Conservation (phyloP, 2,329 filamentous ascomycete species). For the Penicillium verrucosum region DNA sequence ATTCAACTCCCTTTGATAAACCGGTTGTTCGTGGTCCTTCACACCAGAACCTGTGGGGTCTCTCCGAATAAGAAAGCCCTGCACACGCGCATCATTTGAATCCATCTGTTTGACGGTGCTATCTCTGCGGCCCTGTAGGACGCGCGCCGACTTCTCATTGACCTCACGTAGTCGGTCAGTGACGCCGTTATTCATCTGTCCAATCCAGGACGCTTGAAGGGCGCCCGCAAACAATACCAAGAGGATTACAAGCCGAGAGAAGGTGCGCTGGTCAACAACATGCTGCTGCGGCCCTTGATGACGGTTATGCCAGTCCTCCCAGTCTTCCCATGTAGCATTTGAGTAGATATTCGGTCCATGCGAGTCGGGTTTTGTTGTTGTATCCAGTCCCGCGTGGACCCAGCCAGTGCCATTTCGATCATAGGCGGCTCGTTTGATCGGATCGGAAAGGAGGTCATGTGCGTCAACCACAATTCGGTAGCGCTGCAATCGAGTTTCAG, state of each 20-base stretch:
- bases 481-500: slow-evolving; percentile 70
- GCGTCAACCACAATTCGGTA: slow-evolving; percentile 87
- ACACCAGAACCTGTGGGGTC: slow-evolving; percentile 54
- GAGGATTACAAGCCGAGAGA: slow-evolving; percentile 68
- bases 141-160: slow-evolving; percentile 61
- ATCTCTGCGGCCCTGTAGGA: slow-evolving; percentile 53
- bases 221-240: slow-evolving; percentile 68
- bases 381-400: slow-evolving; percentile 55
- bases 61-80: slow-evolving; percentile 71
- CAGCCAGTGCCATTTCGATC: slow-evolving; percentile 80
- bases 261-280: slow-evolving; percentile 75
- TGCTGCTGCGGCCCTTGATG: slow-evolving; percentile 41
- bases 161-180: slow-evolving; percentile 65
- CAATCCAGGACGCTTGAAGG: slow-evolving; percentile 68
- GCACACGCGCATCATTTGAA: slow-evolving; percentile 62
- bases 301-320: slow-evolving; percentile 74
- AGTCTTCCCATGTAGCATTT: slow-evolving; percentile 98
- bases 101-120: slow-evolving; percentile 49
- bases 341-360: slow-evolving; percentile 50
- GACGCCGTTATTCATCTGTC: slow-evolving; percentile 58
- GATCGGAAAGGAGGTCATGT: slow-evolving; percentile 82
- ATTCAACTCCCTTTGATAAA: slow-evolving; percentile 38
- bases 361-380: slow-evolving; percentile 75
- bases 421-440: slow-evolving; percentile 73
- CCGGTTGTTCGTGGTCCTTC: slow-evolving; percentile 43